Conservation (phyloP, 2,329 filamentous ascomycete genomes). For the Talaromyces rugulosus region DNA sequence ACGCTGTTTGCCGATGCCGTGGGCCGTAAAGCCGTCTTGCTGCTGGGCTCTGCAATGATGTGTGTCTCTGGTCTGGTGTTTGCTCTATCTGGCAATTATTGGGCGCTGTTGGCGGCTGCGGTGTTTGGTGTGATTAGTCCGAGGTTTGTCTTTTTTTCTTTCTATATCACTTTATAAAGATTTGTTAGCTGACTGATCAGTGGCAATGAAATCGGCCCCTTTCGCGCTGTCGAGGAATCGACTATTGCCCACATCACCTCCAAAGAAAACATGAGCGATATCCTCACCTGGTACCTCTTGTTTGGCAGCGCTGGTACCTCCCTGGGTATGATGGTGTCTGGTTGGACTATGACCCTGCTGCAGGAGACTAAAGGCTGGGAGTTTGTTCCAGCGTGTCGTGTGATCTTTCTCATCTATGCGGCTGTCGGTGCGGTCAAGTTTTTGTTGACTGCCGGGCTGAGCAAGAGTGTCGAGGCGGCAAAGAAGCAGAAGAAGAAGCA, state of each 20-base stretch:
- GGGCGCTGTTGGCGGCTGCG: slow-evolving; percentile 55
- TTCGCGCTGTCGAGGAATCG: slow-evolving; percentile 63
- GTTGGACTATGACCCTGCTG: slow-evolving; percentile 56
- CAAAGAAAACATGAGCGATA: slow-evolving; percentile 53
- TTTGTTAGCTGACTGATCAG: slow-evolving; percentile 15
- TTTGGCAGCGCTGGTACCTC: slow-evolving; percentile 58
- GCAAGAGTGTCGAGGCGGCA: slow-evolving; percentile 42
- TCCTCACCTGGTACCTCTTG: slow-evolving; percentile 60
- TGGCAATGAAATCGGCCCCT: slow-evolving; percentile 65
- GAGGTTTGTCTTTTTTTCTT: slow-evolving; percentile 29
- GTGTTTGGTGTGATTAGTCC: slow-evolving; percentile 60
- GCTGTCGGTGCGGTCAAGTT: slow-evolving; percentile 56
- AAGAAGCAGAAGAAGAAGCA: slow-evolving; percentile 21
- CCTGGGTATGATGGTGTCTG: slow-evolving; percentile 55
- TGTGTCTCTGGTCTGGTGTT: slow-evolving; percentile 53
- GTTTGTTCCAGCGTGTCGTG: slow-evolving; percentile 47
- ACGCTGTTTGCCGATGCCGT: slow-evolving; percentile 58
- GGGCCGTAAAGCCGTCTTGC: slow-evolving; percentile 53
- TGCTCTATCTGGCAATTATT: slow-evolving; percentile 53
- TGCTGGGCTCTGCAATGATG: slow-evolving; percentile 55
- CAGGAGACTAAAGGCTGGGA: slow-evolving; percentile 41
- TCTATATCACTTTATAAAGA: not conserved
- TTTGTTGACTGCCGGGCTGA: slow-evolving; percentile 48
- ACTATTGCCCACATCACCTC: slow-evolving; percentile 59
- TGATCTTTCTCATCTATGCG: slow-evolving; percentile 57